These are phyloP conservation scores for Ophioceras dolichostomum DNA, from an alignment of 2,329 filamentous ascomycete genomes.

Conservation along the genomic window DNA sequence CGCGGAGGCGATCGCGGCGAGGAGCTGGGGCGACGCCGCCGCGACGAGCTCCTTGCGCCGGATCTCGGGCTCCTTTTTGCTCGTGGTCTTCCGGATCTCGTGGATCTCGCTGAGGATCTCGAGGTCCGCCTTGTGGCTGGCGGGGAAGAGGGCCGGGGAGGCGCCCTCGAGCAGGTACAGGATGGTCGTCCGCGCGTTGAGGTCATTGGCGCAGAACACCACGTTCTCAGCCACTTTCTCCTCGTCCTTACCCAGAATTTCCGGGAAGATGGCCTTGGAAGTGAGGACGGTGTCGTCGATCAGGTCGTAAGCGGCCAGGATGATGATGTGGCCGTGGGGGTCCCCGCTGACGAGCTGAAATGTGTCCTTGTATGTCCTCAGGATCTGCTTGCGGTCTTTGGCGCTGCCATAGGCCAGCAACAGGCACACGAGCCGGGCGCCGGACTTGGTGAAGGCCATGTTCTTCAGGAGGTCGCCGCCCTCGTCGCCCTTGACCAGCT, in stretches of 20 bases:
- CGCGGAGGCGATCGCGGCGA: constrained; percentile 59
- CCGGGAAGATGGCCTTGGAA: constrained; percentile 74
- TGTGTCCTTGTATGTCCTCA: constrained; percentile 81
- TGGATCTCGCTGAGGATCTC: constrained; percentile 67
- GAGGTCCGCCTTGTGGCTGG: constrained; percentile 51
- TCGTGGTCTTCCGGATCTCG: constrained; percentile 68
- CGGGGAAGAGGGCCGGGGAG: constrained; percentile 48
- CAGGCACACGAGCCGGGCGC: constrained; percentile 69
- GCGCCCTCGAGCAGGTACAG: constrained; percentile 69
- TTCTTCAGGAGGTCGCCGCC: constrained; percentile 87
- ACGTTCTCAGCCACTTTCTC: constrained; percentile 52
- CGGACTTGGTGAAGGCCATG: constrained; percentile 87
- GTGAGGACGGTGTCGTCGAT: constrained; percentile 89
- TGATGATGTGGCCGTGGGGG: constrained; percentile 62
- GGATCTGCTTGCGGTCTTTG: constrained; percentile 83
- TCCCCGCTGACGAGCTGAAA: constrained; percentile 79
- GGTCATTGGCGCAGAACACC: constrained; percentile 50
- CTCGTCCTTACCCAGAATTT: constrained; percentile 64
- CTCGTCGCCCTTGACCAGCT: constrained; percentile 85
- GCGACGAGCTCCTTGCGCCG: constrained; percentile 67
- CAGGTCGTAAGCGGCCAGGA: constrained; percentile 79
- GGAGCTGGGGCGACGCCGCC: constrained; percentile 59
- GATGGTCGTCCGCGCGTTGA: constrained; percentile 53
- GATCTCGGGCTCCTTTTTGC: constrained; percentile 77
- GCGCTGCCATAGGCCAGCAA: constrained; percentile 74